Percentiles rank a stretch among this genome's conserved stretches.
These are phyloP conservation scores for Clavispora carvajalis DNA, from an alignment of 805 yeast genomes.

Conservation along the genomic window DNA sequence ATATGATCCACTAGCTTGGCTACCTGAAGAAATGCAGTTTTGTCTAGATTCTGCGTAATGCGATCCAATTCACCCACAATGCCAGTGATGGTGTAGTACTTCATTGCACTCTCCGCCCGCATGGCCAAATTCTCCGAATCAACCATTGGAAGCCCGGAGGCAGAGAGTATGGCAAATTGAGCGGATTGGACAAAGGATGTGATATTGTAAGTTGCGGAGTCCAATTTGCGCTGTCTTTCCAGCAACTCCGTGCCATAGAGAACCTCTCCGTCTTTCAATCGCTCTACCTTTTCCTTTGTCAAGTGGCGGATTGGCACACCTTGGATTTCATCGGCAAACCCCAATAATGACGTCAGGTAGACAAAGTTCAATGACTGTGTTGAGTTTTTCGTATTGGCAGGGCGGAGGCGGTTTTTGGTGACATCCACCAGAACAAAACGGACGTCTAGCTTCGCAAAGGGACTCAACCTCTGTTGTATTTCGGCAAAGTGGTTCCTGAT, in stretches of 20 bases:
- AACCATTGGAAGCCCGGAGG: slow-evolving; percentile 6
- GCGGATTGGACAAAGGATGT: slow-evolving; percentile 6
- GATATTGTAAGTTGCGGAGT: slow-evolving; percentile 6
- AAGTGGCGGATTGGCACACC: slow-evolving; percentile 11
- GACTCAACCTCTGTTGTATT: slow-evolving; percentile 2
- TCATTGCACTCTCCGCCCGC: slow-evolving; percentile 9
- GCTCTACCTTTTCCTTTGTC: slow-evolving; percentile 1
- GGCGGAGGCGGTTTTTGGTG: slow-evolving; percentile 7
- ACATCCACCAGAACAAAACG: slow-evolving; percentile 5
- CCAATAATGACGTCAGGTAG: slow-evolving; percentile 13
- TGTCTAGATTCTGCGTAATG: neutral
- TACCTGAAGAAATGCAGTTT: neutral
- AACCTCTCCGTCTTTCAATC: slow-evolving; percentile 4
- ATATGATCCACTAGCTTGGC: slow-evolving; percentile 10
- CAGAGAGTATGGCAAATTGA: neutral
- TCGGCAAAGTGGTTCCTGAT: slow-evolving; percentile 5
- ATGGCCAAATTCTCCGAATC: slow-evolving; percentile 4
- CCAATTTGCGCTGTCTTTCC: neutral
- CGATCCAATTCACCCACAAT: slow-evolving; percentile 8
- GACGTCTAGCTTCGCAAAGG: neutral
- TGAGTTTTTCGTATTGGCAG: slow-evolving; percentile 5
- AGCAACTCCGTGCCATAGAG: slow-evolving; percentile 12
- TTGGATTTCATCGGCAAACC: slow-evolving; percentile 10
- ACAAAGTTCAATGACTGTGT: slow-evolving; percentile 8
- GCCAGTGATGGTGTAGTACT: slow-evolving; percentile 12